A percentile compares a stretch with the other conserved stretches of the same genome.
Evolutionary conservation across 768 basidiomycete genomes (phyloP).

Genomic region (Suillus tomentosus): DNA sequence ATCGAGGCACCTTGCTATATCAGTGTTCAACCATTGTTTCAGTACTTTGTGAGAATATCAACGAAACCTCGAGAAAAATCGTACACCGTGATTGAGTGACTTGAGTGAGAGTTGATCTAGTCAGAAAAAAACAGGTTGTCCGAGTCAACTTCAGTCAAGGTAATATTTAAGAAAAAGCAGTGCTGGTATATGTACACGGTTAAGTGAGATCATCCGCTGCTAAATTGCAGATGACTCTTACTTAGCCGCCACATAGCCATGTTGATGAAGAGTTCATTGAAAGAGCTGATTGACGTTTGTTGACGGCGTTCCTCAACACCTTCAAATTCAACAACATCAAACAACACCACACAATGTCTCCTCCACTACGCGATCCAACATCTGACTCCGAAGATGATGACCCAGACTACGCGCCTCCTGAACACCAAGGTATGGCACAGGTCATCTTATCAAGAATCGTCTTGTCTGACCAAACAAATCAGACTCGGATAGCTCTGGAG

Average conservation of each 20-base stretch:
- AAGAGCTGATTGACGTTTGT: neutral
- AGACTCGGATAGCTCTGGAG: conserved; percentile 43
- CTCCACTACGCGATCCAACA: conserved; percentile 24
- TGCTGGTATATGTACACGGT: neutral
- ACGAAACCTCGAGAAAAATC: neutral
- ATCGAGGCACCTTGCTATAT: neutral
- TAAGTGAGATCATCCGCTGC: neutral
- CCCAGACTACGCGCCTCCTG: conserved; percentile 63
- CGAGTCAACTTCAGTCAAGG: neutral
- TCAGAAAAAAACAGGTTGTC: neutral
- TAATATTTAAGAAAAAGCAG: neutral
- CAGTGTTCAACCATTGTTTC: neutral
- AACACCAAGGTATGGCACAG: conserved; percentile 37
- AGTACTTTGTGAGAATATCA: neutral
- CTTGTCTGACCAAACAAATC: conserved; percentile 7
- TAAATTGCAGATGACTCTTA: too few relatives aligned
- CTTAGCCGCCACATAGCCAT: neutral
- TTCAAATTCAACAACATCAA: conserved; percentile 31
- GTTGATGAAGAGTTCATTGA: neutral
- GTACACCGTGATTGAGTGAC: neutral
- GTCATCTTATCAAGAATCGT: conserved; percentile 1
- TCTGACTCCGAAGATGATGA: conserved; percentile 70
- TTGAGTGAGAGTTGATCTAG: neutral
- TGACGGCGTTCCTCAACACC: conserved; percentile 17
- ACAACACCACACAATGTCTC: conserved; percentile 24